Evolutionary conservation across 1,284 basidiomycete species (phyloP).

Genomic region (Cutaneotrichosporon cavernicola): DNA sequence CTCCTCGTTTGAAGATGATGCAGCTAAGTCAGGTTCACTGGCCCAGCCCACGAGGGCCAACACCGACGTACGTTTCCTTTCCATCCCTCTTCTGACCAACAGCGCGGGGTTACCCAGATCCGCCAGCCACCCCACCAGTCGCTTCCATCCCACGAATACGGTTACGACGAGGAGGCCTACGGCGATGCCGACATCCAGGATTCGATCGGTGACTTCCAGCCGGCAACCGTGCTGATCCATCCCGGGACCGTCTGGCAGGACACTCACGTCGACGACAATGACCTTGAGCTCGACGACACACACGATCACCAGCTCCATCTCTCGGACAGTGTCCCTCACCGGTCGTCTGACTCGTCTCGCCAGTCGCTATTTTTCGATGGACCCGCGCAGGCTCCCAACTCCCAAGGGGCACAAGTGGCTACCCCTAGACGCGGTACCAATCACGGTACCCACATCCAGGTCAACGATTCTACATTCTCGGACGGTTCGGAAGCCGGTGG

Average conservation of each 20-base stretch:
- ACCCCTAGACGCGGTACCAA: too few relatives aligned
- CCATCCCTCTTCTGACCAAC: neutral
- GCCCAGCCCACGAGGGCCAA: too few relatives aligned
- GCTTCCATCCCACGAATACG: neutral
- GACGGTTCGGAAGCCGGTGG: neutral
- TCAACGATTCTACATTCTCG: neutral
- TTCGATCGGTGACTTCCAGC: too few relatives aligned
- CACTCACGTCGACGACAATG: neutral
- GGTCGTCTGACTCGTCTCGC: too few relatives aligned
- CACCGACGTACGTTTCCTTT: neutral
- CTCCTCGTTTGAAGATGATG: too few relatives aligned
- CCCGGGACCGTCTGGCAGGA: neutral
- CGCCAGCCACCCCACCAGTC: neutral
- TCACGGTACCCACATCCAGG: too few relatives aligned
- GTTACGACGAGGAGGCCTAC: neutral
- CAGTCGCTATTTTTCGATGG: too few relatives aligned
- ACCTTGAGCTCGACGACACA: neutral
- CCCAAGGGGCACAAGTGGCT: too few relatives aligned
- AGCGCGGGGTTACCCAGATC: neutral
- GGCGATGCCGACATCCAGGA: neutral
- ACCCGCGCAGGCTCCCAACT: too few relatives aligned
- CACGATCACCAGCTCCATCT: neutral
- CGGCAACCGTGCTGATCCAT: neutral
- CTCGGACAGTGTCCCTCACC: too few relatives aligned
- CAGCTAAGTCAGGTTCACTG: too few relatives aligned